A percentile compares a stretch with the other conserved stretches of the same genome.
Conservation (phyloP, 805 yeast genomes). For the Sugiyamaella mastotermitis region DNA sequence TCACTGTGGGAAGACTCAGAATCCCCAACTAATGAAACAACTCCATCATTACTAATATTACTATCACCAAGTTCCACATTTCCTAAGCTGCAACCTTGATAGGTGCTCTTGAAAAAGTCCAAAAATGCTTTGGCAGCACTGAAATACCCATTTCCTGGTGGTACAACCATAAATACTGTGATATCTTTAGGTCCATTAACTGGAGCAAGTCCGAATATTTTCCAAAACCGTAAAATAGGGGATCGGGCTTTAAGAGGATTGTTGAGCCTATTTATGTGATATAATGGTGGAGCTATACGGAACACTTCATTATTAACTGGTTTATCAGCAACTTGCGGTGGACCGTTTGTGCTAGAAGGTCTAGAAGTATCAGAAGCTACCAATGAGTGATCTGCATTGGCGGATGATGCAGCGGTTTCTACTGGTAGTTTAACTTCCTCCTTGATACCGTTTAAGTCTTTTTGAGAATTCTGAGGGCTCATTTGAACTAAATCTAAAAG, state of each 20-base stretch:
- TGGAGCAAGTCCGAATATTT: conserved; percentile 32
- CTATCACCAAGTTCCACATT: conserved; percentile 16
- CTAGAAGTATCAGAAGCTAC: background rate
- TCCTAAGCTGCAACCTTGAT: conserved; percentile 33
- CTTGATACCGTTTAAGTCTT: background rate
- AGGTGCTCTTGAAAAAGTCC: conserved; percentile 24
- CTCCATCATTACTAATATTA: conserved; percentile 13
- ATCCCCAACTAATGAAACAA: conserved; percentile 7
- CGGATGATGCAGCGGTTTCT: background rate
- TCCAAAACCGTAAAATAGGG: conserved; percentile 36
- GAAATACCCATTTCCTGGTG: conserved; percentile 22
- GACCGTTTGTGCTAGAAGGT: background rate
- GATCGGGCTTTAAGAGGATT: conserved; percentile 30
- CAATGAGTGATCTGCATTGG: background rate
- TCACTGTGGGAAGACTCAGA: background rate
- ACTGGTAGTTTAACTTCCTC: background rate
- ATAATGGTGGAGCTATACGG: conserved; percentile 16
- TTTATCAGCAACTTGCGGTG: conserved; percentile 1
- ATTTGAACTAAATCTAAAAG: conserved; percentile 13
- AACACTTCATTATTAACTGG: conserved; percentile 11
- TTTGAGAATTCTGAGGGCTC: background rate
- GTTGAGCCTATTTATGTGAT: conserved; percentile 15
- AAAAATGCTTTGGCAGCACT: conserved; percentile 22
- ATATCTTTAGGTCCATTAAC: conserved; percentile 26
- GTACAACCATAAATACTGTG: conserved; percentile 24